Evolutionary conservation across 306 rosid species (phyloP).

Genomic region (Cucumis cinereus): DNA sequence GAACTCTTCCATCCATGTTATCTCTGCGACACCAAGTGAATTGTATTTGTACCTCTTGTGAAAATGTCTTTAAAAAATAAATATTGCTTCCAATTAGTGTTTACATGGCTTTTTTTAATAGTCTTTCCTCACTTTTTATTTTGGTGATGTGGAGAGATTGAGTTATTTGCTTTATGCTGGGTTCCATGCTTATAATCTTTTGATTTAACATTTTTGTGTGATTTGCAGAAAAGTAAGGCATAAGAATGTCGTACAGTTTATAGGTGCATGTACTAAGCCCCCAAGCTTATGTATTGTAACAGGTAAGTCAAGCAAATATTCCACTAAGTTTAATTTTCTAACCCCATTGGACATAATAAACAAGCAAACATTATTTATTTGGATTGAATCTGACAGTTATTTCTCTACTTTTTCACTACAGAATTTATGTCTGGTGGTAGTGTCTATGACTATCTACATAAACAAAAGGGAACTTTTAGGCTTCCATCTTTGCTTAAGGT

Average conservation of each 20-base stretch:
- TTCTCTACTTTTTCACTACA: slow-evolving; percentile 23
- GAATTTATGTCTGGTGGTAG: slow-evolving; percentile 98
- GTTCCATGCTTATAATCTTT: neutral
- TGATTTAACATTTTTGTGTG: slow-evolving; percentile 15
- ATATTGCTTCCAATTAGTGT: neutral
- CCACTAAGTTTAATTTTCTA: neutral
- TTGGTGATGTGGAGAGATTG: neutral
- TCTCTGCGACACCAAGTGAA: neutral
- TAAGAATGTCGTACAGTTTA: slow-evolving; percentile 97
- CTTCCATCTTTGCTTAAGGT: slow-evolving; percentile 83
- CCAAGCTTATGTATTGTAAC: slow-evolving; percentile 85
- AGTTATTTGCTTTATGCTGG: neutral
- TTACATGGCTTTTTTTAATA: neutral
- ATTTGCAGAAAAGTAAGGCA: slow-evolving; percentile 92
- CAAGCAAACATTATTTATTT: neutral
- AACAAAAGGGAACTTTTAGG: slow-evolving; percentile 74
- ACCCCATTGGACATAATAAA: neutral
- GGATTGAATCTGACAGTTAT: neutral
- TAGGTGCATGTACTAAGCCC: slow-evolving; percentile 95
- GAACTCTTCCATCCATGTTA: neutral
- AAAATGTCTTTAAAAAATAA: neutral
- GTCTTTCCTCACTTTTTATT: neutral
- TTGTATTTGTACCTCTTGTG: neutral
- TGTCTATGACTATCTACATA: slow-evolving; percentile 92
- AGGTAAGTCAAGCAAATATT: slow-evolving; percentile 35